These are phyloP conservation scores for Hymenoscyphus infarciens DNA, from an alignment of 2,329 filamentous ascomycete species.

Conservation along the genomic window DNA sequence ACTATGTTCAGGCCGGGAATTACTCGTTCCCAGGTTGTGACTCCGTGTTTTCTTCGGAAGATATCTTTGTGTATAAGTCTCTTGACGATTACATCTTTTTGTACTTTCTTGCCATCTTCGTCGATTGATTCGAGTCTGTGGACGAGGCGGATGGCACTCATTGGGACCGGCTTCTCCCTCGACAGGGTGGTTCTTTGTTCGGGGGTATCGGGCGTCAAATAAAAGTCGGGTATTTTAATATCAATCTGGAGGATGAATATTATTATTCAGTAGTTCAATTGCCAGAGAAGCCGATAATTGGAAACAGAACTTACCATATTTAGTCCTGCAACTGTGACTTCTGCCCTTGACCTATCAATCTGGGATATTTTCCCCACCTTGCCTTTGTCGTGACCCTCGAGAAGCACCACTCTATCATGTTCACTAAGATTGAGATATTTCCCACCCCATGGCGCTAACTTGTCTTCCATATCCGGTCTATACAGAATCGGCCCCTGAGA, in stretches of 20 bases:
- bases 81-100: constrained; percentile 76
- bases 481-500: constrained; percentile 32
- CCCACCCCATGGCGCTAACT: constrained; percentile 36
- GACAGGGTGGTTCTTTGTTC: constrained; percentile 42
- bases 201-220: constrained; percentile 38
- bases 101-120: constrained; percentile 46
- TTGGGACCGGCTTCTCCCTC: constrained; percentile 55
- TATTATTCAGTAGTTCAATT: neutral
- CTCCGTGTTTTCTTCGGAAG: constrained; percentile 47
- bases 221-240: constrained; percentile 40
- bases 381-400: constrained; percentile 75
- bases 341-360: constrained; percentile 52
- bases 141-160: constrained; percentile 76
- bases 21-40: constrained; percentile 51
- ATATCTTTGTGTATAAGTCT: constrained; percentile 56
- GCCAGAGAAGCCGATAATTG: neutral
- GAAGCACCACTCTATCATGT: constrained; percentile 78
- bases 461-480: constrained; percentile 20
- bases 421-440: constrained; percentile 58
- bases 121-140: constrained; percentile 53
- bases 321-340: constrained; percentile 57
- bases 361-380: constrained; percentile 71
- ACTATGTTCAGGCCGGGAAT: constrained; percentile 68
- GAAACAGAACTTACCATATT: constrained; percentile 54
- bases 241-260: constrained; percentile 36